Evolutionary conservation across 2,329 filamentous ascomycete genomes (phyloP).

Genomic region (Escovopsis sp.): DNA sequence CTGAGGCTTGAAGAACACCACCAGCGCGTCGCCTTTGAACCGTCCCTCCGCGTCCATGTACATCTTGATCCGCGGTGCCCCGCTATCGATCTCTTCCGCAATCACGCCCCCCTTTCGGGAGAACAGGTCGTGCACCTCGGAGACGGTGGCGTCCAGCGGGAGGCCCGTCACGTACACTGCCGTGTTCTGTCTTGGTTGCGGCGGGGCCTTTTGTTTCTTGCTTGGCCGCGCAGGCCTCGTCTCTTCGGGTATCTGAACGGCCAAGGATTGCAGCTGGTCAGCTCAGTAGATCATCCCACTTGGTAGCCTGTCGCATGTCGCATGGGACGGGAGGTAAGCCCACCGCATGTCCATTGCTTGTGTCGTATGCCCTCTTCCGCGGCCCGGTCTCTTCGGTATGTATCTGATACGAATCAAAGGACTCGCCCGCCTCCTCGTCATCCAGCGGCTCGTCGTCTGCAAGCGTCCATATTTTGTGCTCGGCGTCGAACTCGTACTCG

Average conservation of each 20-base stretch:
- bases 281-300: no score
- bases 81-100: constrained; percentile 83
- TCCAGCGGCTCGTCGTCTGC: constrained; percentile 29
- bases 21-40: constrained; percentile 85
- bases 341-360: constrained; percentile 26
- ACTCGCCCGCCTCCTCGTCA: constrained; percentile 22
- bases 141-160: constrained; percentile 59
- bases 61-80: constrained; percentile 79
- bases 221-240: constrained; percentile 24
- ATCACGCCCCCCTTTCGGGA: constrained; percentile 76
- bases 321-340: no score
- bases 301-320: no score
- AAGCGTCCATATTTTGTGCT: constrained; percentile 60
- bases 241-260: constrained; percentile 12
- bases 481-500: constrained; percentile 70
- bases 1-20: constrained; percentile 90
- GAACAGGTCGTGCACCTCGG: constrained; percentile 74
- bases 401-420: constrained; percentile 9
- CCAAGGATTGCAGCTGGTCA: no score
- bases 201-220: constrained; percentile 32
- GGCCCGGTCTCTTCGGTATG: constrained; percentile 11
- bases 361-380: constrained; percentile 29
- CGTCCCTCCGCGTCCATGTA: constrained; percentile 68
- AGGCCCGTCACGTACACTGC: constrained; percentile 86
- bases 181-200: constrained; percentile 54